A percentile compares a stretch with the other conserved stretches of the same genome.
phyloP scores from a whole-genome alignment of 345 rosid species.

The Hibiscus mutabilis region DNA sequence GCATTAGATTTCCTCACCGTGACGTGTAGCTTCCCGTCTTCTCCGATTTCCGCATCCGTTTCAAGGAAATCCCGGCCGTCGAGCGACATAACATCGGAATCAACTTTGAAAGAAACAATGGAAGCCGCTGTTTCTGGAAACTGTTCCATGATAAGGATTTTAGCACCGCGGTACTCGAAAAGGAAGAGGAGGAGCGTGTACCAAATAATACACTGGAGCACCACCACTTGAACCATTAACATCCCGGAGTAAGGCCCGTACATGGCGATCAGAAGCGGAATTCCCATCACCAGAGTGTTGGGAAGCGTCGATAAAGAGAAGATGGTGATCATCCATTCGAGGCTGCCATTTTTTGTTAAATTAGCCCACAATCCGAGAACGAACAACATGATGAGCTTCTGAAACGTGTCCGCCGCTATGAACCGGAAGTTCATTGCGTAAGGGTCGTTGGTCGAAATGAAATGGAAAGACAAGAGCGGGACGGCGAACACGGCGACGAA shows the following conservation, averaged over 20 bases:
- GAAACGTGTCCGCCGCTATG: constrained; percentile 90
- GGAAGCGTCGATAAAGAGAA: constrained; percentile 91
- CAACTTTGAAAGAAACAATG: constrained; percentile 85
- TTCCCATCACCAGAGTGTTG: constrained; percentile 94
- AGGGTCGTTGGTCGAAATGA: constrained; percentile 77
- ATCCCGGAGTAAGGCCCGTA: constrained; percentile 61
- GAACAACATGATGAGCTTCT: constrained; percentile 64
- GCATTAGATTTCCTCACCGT: constrained; percentile 84
- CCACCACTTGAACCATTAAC: constrained; percentile 91
- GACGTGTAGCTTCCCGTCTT: constrained; percentile 88
- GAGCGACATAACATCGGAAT: constrained; percentile 79
- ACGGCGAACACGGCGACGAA: constrained; percentile 93
- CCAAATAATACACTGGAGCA: constrained; percentile 95
- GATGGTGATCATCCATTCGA: constrained; percentile 93
- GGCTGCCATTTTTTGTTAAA: constrained; percentile 48
- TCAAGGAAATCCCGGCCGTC: constrained; percentile 74
- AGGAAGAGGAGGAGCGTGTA: constrained; percentile 83
- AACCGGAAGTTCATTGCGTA: constrained; percentile 79
- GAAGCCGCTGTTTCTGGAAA: constrained; percentile 92
- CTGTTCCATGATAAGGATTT: constrained; percentile 81
- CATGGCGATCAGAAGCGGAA: constrained; percentile 88
- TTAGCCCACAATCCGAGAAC: constrained; percentile 59
- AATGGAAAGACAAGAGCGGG: constrained; percentile 90
- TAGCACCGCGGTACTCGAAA: constrained; percentile 90
- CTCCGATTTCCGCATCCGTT: constrained; percentile 78